Conservation (phyloP, 2,329 filamentous ascomycete genomes). For the Incumbomyces delicatus region DNA sequence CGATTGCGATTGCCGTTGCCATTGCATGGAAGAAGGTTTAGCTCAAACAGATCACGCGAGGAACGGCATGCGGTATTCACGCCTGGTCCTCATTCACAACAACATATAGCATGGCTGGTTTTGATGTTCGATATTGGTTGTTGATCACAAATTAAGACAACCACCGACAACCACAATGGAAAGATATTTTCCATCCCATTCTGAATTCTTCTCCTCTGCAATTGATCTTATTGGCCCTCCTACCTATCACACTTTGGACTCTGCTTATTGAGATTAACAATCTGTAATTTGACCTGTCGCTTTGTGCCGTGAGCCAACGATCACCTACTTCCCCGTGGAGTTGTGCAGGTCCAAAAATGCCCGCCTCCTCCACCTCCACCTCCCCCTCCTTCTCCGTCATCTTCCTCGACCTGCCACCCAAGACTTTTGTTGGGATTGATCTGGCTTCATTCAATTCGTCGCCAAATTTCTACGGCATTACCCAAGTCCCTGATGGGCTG, state of each 20-base stretch:
- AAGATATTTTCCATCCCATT: neutral
- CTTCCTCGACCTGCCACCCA: slow-evolving; percentile 35
- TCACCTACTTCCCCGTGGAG: too few relatives aligned
- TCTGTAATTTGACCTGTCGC: too few relatives aligned
- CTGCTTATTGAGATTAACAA: too few relatives aligned
- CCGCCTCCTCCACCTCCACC: slow-evolving; percentile 23
- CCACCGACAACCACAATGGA: neutral
- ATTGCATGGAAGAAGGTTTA: slow-evolving; percentile 5
- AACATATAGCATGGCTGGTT: neutral
- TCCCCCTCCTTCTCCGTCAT: slow-evolving; percentile 30
- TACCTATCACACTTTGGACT: too few relatives aligned
- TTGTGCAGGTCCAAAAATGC: too few relatives aligned
- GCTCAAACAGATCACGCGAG: slow-evolving; percentile 37
- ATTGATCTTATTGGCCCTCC: too few relatives aligned
- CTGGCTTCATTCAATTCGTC: slow-evolving; percentile 54
- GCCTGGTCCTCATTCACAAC: slow-evolving; percentile 39
- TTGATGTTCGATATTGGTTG: too few relatives aligned
- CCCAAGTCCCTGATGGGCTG: slow-evolving; percentile 46
- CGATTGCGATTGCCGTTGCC: too few relatives aligned
- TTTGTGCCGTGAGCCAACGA: too few relatives aligned
- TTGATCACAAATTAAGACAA: too few relatives aligned
- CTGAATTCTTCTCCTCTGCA: too few relatives aligned
- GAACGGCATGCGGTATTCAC: slow-evolving; percentile 36
- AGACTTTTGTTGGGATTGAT: slow-evolving; percentile 42
- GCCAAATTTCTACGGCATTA: slow-evolving; percentile 51